Percentiles rank a stretch among this genome's conserved stretches.
phyloP scores from a whole-genome alignment of 2,329 filamentous ascomycete genomes.

The Alternaria arborescens region DNA sequence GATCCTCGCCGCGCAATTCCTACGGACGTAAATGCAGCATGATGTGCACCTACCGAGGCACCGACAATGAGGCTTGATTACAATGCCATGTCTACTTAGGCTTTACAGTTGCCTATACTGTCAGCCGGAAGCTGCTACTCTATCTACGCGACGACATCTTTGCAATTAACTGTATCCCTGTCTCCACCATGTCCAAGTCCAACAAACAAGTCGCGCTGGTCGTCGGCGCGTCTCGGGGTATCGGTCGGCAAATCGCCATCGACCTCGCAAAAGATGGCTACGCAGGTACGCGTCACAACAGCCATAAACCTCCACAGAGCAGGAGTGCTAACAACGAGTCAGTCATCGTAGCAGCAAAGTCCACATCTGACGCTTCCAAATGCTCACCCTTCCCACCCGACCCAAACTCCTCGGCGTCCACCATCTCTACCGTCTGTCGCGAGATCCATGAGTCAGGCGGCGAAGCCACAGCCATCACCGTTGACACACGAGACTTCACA shows the following conservation, averaged over 20 bases:
- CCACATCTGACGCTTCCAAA: conserved; percentile 68
- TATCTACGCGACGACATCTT: neutral
- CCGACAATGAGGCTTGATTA: conserved; percentile 6
- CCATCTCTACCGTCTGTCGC: conserved; percentile 79
- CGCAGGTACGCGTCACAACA: conserved; percentile 61
- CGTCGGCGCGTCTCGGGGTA: conserved; percentile 79
- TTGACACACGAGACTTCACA: conserved; percentile 73
- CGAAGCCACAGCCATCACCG: conserved; percentile 69
- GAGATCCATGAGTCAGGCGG: conserved; percentile 75
- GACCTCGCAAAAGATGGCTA: conserved; percentile 77
- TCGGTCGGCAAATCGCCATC: conserved; percentile 81
- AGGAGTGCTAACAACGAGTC: conserved; percentile 12
- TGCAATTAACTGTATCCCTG: neutral
- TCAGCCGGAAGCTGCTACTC: neutral
- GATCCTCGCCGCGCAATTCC: conserved; percentile 4
- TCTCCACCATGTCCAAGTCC: conserved; percentile 17
- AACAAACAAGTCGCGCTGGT: conserved; percentile 70
- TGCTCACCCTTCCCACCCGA: conserved; percentile 73
- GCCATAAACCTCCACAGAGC: neutral
- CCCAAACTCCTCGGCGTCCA: conserved; percentile 77
- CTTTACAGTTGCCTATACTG: neutral
- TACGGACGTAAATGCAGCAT: neutral
- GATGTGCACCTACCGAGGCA: neutral
- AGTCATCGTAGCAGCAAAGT: conserved; percentile 83
- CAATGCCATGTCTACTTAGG: neutral